A percentile compares a stretch with the other conserved stretches of the same genome.
These are phyloP conservation scores for Podaxis mareebaensis DNA, from an alignment of 768 basidiomycete genomes.

Conservation along the genomic window DNA sequence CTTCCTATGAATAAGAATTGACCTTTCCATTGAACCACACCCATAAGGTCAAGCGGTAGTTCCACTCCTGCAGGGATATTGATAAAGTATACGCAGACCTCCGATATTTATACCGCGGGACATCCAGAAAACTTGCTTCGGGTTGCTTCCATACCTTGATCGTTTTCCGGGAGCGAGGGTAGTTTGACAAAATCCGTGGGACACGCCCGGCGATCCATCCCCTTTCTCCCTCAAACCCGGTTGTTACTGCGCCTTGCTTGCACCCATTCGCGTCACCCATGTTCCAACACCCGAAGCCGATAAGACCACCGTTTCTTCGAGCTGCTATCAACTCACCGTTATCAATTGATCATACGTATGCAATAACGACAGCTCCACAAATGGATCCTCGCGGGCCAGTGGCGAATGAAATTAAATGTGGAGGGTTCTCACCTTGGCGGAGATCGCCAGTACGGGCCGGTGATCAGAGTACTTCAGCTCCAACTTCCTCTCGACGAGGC, in stretches of 20 bases:
- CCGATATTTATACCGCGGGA: slow-evolving; percentile 31
- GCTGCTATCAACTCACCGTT: slow-evolving; percentile 21
- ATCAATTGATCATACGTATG: background rate
- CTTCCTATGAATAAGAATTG: background rate
- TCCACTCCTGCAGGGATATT: slow-evolving; percentile 33
- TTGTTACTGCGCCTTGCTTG: slow-evolving; percentile 21
- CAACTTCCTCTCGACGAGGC: slow-evolving; percentile 36
- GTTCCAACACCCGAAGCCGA: slow-evolving; percentile 38
- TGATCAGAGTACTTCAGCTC: slow-evolving; percentile 27
- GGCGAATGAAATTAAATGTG: background rate
- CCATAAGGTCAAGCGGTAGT: slow-evolving; percentile 35
- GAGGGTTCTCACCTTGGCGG: slow-evolving; percentile 36
- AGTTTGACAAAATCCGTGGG: slow-evolving; percentile 39
- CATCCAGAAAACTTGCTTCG: slow-evolving; percentile 33
- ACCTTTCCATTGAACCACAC: slow-evolving; percentile 29
- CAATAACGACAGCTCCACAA: background rate
- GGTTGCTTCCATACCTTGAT: slow-evolving; percentile 32
- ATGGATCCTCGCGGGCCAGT: background rate
- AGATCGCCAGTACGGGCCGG: slow-evolving; percentile 31
- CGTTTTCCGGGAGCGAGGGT: slow-evolving; percentile 34
- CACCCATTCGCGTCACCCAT: slow-evolving; percentile 26
- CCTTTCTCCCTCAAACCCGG: slow-evolving; percentile 31
- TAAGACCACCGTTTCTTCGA: slow-evolving; percentile 35
- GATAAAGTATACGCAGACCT: slow-evolving; percentile 35
- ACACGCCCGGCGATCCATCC: slow-evolving; percentile 20